Percentiles rank a stretch among this genome's conserved stretches.
Evolutionary conservation across 2,329 filamentous ascomycete genomes (phyloP).

Genomic region (Alternaria sp.): DNA sequence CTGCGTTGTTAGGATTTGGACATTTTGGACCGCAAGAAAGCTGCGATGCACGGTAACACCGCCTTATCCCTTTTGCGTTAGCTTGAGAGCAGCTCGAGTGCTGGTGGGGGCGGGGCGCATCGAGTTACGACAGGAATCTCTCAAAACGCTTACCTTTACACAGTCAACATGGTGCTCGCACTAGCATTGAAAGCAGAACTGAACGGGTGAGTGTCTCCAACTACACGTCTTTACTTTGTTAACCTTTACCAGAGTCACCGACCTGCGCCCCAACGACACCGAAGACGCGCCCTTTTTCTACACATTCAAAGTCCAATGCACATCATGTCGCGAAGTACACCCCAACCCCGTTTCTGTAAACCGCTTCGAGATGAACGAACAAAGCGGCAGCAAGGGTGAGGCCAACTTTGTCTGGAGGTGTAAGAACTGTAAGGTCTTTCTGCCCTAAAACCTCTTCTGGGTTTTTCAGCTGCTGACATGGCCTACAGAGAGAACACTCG

Average conservation of each 20-base stretch:
- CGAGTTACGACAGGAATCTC: conserved; percentile 9
- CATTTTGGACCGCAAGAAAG: conserved; percentile 11
- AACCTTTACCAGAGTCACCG: conserved; percentile 74
- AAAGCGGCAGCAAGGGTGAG: conserved; percentile 91
- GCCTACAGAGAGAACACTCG: conserved; percentile 77
- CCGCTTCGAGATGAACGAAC: conserved; percentile 88
- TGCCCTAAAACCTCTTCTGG: conserved; percentile 17
- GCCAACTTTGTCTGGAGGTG: conserved; percentile 99
- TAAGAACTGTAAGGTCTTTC: conserved; percentile 89
- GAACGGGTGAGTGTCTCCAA: conserved; percentile 36
- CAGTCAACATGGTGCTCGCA: conserved; percentile 47
- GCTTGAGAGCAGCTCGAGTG: conserved; percentile 12
- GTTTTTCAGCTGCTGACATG: conserved; percentile 14
- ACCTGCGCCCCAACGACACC: conserved; percentile 84
- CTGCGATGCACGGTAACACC: conserved; percentile 11
- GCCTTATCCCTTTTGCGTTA: conserved; percentile 1
- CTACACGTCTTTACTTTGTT: background rate
- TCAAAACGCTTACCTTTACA: background rate
- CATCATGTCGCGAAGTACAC: conserved; percentile 92
- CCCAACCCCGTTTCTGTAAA: conserved; percentile 85
- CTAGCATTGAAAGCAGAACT: conserved; percentile 52
- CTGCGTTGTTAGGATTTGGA: conserved; percentile 12
- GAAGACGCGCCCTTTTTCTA: conserved; percentile 89
- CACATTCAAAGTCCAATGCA: conserved; percentile 97
- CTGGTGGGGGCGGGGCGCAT: conserved; percentile 26